phyloP scores from a whole-genome alignment of 2,329 filamentous ascomycete genomes.

The Pseudogymnoascus sp. region DNA sequence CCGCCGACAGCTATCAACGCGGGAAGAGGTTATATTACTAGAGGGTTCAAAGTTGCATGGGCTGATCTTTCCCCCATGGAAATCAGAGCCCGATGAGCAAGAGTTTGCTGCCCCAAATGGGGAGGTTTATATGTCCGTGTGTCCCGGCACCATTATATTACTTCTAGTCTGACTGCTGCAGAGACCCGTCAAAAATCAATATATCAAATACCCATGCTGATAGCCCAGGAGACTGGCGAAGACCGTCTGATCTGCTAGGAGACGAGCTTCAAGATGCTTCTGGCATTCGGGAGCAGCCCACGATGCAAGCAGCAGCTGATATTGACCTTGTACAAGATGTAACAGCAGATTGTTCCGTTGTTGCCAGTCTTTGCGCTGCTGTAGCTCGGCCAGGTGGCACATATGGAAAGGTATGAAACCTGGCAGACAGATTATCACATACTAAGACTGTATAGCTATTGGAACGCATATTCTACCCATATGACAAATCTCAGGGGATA shows the following conservation, averaged over 20 bases:
- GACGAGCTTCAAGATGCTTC: constrained; percentile 7
- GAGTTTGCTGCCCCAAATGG: constrained; percentile 52
- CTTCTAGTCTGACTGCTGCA: constrained; percentile 31
- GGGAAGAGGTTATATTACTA: constrained; percentile 69
- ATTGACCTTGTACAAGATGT: constrained; percentile 91
- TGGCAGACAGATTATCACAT: not conserved
- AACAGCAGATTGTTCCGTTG: constrained; percentile 93
- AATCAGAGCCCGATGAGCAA: constrained; percentile 46
- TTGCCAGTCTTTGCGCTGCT: constrained; percentile 84
- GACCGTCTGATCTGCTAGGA: constrained; percentile 59
- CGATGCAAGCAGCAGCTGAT: constrained; percentile 49
- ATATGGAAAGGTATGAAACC: constrained; percentile 51
- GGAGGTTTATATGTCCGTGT: constrained; percentile 55
- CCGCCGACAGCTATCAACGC: constrained; percentile 53
- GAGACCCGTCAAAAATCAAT: constrained; percentile 60
- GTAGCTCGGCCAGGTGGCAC: constrained; percentile 62
- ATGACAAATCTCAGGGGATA: constrained; percentile 46
- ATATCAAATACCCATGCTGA: constrained; percentile 67
- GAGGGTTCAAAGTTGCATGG: constrained; percentile 75
- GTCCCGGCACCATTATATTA: constrained; percentile 4
- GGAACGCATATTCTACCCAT: constrained; percentile 66
- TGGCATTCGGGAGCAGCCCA: constrained; percentile 29
- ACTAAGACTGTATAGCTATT: constrained; percentile 47
- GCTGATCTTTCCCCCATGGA: constrained; percentile 80
- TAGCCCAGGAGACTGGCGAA: constrained; percentile 78